phyloP scores from a whole-genome alignment of 805 yeast genomes.

The Yarrowia deformans region DNA sequence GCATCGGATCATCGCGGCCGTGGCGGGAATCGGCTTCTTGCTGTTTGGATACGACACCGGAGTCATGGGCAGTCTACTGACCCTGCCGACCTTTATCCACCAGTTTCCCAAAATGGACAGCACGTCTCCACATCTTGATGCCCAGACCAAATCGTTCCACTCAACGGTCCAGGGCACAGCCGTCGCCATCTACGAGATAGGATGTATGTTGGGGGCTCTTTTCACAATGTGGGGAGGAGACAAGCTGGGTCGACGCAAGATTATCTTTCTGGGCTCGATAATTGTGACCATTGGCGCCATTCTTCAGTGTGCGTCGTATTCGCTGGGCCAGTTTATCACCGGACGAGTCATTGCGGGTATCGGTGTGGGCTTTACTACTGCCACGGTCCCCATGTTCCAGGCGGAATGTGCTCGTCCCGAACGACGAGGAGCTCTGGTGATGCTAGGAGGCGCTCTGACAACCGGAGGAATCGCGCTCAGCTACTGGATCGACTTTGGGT shows the following conservation, averaged over 20 bases:
- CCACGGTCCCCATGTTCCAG: slow-evolving; percentile 84
- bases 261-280: background rate
- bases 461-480: slow-evolving; percentile 78
- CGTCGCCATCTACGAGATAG: slow-evolving; percentile 58
- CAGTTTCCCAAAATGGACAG: slow-evolving; percentile 13
- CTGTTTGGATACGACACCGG: slow-evolving; percentile 75
- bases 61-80: slow-evolving; percentile 61
- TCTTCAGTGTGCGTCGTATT: slow-evolving; percentile 19
- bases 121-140: slow-evolving; percentile 4
- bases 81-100: slow-evolving; percentile 10
- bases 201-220: slow-evolving; percentile 54
- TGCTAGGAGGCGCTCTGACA: slow-evolving; percentile 73
- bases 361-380: slow-evolving; percentile 56
- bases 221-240: slow-evolving; percentile 57
- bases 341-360: slow-evolving; percentile 7
- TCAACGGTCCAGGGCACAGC: slow-evolving; percentile 15
- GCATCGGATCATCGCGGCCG: slow-evolving; percentile 40
- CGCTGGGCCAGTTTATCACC: slow-evolving; percentile 1
- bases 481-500: slow-evolving; percentile 54
- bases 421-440: slow-evolving; percentile 71
- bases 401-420: slow-evolving; percentile 75
- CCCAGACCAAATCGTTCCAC: background rate
- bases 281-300: slow-evolving; percentile 12
- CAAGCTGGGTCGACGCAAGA: slow-evolving; percentile 67
- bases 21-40: slow-evolving; percentile 50